Percentiles rank a stretch among this genome's conserved stretches.
These are phyloP conservation scores for Globisporangium acanthophoron DNA, from an alignment of 352 stramenopile genomes.

Conservation along the genomic window DNA sequence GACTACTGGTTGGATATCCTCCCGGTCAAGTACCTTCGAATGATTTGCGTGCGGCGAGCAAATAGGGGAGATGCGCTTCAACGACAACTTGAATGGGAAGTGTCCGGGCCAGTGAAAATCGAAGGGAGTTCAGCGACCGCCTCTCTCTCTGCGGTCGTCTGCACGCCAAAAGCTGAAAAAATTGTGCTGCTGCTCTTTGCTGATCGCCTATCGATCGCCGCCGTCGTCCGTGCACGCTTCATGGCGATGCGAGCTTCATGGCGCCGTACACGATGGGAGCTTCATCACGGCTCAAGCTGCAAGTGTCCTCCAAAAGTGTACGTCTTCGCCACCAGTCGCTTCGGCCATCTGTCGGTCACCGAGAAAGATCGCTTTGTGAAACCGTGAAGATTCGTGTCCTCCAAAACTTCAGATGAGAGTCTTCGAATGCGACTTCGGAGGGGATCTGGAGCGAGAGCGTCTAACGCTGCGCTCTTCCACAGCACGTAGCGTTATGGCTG, in stretches of 20 bases:
- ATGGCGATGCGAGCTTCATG: too few species aligned
- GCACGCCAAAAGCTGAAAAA: neutral
- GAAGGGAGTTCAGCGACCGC: neutral
- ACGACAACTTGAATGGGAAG: neutral
- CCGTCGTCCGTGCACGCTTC: too few species aligned
- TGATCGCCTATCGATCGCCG: neutral
- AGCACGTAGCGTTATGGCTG: too few species aligned
- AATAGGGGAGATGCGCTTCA: neutral
- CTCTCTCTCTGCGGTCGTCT: neutral
- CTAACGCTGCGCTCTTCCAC: too few species aligned
- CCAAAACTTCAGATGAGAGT: too few species aligned
- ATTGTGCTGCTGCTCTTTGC: neutral
- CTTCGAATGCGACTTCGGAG: too few species aligned
- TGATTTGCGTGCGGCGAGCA: neutral
- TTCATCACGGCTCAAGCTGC: too few species aligned
- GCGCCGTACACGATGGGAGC: too few species aligned
- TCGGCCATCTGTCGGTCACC: neutral
- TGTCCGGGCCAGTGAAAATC: neutral
- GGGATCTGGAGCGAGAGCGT: too few species aligned
- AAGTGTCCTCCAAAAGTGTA: neutral
- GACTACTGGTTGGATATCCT: neutral
- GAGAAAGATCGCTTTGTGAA: neutral
- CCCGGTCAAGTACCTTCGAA: neutral
- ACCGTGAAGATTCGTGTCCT: too few species aligned
- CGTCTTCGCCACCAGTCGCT: constrained; percentile 1